phyloP scores from a whole-genome alignment of 768 basidiomycete genomes.

The Serendipita sp. region DNA sequence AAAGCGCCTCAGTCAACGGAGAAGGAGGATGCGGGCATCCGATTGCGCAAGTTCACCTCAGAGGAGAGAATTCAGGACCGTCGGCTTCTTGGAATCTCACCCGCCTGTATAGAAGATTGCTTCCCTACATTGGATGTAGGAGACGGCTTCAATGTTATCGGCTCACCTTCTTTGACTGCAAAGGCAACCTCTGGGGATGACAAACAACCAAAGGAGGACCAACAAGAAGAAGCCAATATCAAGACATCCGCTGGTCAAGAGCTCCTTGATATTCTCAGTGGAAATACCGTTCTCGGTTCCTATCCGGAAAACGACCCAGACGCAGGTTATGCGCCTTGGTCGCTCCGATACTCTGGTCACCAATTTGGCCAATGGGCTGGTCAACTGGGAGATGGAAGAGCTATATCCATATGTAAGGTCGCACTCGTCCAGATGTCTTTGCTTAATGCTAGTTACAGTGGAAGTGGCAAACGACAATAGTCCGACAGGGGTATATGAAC shows the following conservation, averaged over 20 bases:
- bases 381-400: conserved; percentile 90
- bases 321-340: conserved; percentile 59
- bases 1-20: conserved; percentile 16
- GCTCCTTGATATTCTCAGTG: conserved; percentile 68
- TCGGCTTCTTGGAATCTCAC: conserved; percentile 55
- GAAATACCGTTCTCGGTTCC: conserved; percentile 54
- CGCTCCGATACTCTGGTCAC: conserved; percentile 79
- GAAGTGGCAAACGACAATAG: conserved; percentile 58
- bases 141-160: conserved; percentile 57
- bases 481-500: conserved; percentile 46
- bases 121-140: conserved; percentile 78
- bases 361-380: conserved; percentile 86
- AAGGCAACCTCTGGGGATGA: no score
- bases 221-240: conserved; percentile 19
- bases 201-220: conserved; percentile 13
- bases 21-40: conserved; percentile 15
- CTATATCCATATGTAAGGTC: conserved; percentile 60
- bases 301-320: conserved; percentile 15
- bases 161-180: conserved; percentile 35
- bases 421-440: background rate
- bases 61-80: conserved; percentile 33
- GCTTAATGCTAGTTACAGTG: conserved; percentile 27
- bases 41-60: conserved; percentile 33
- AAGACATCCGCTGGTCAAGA: conserved; percentile 38
- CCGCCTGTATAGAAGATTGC: conserved; percentile 52